Percentiles rank a stretch among this genome's conserved stretches.
Conservation (phyloP, 495 filamentous ascomycete genomes). For the Penicillium bialowiezense region DNA sequence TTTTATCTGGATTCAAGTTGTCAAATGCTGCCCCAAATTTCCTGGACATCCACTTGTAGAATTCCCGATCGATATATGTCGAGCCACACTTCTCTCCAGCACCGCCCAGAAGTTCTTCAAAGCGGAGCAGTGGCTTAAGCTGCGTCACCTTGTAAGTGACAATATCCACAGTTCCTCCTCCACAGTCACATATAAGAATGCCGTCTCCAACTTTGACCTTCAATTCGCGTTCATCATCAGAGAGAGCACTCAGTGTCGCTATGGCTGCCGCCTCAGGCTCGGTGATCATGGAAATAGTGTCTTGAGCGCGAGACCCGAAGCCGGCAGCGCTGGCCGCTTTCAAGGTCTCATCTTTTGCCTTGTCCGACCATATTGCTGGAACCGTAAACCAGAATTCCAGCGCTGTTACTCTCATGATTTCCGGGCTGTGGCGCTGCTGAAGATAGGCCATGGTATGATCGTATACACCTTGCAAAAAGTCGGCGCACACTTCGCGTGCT, state of each 20-base stretch:
- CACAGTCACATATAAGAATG: slow-evolving; percentile 28
- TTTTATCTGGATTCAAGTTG: slow-evolving; percentile 4
- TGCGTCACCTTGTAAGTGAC: slow-evolving; percentile 36
- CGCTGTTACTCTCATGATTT: slow-evolving; percentile 21
- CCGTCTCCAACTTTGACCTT: slow-evolving; percentile 11
- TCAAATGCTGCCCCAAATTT: slow-evolving; percentile 23
- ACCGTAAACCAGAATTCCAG: slow-evolving; percentile 27
- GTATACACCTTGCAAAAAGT: slow-evolving; percentile 44
- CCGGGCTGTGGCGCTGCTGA: too few relatives aligned
- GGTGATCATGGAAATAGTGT: slow-evolving; percentile 47
- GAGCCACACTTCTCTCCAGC: slow-evolving; percentile 48
- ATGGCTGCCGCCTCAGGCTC: slow-evolving; percentile 55
- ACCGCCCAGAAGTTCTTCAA: slow-evolving; percentile 17
- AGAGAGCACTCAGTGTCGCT: slow-evolving; percentile 2
- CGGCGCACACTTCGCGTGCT: slow-evolving; percentile 11
- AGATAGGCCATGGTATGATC: slow-evolving; percentile 24
- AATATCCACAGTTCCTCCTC: slow-evolving; percentile 43
- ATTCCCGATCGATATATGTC: slow-evolving; percentile 49
- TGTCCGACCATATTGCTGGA: slow-evolving; percentile 23
- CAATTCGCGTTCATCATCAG: too few relatives aligned
- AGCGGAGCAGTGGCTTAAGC: slow-evolving; percentile 20
- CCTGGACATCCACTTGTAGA: slow-evolving; percentile 40
- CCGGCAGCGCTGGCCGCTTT: slow-evolving; percentile 46
- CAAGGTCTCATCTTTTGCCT: slow-evolving; percentile 11
- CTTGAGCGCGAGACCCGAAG: slow-evolving; percentile 31